Conservation (phyloP, 2,329 filamentous ascomycete genomes). For the Exutisphaerella laricina region DNA sequence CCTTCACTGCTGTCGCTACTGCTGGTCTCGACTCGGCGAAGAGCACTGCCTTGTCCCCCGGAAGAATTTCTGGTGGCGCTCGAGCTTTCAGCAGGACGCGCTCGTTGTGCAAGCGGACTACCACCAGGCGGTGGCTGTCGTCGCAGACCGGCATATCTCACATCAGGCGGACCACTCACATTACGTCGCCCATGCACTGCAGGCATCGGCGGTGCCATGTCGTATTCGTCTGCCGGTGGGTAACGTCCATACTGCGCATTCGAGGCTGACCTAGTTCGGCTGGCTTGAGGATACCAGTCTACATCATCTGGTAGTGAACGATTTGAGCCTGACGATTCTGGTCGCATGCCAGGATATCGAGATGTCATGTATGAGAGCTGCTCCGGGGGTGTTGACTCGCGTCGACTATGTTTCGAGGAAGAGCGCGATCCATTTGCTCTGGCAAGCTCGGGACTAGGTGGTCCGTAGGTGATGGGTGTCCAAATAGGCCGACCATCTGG, state of each 20-base stretch:
- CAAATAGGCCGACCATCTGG: constrained; percentile 46
- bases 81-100: constrained; percentile 1
- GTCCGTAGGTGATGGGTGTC: constrained; percentile 30
- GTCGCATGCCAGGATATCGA: constrained; percentile 25
- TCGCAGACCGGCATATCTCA: constrained; percentile 31
- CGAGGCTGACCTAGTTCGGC: constrained; percentile 38
- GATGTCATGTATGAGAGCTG: constrained; percentile 15
- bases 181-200: constrained; percentile 32
- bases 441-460: constrained; percentile 22
- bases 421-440: constrained; percentile 11
- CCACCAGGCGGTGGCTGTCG: constrained; percentile 23
- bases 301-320: constrained; percentile 46
- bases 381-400: constrained; percentile 31
- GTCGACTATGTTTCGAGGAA: constrained; percentile 27
- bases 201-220: constrained; percentile 29
- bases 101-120: constrained; percentile 20
- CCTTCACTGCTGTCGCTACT: constrained; percentile 26
- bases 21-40: constrained; percentile 23
- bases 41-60: constrained; percentile 14
- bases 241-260: constrained; percentile 31
- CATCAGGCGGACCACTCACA: constrained; percentile 33
- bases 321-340: constrained; percentile 36
- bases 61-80: background rate
- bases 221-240: constrained; percentile 36
- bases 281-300: constrained; percentile 33